Evolutionary conservation across 1,284 basidiomycete species (phyloP).

Genomic region (Malassezia psittaci): DNA sequence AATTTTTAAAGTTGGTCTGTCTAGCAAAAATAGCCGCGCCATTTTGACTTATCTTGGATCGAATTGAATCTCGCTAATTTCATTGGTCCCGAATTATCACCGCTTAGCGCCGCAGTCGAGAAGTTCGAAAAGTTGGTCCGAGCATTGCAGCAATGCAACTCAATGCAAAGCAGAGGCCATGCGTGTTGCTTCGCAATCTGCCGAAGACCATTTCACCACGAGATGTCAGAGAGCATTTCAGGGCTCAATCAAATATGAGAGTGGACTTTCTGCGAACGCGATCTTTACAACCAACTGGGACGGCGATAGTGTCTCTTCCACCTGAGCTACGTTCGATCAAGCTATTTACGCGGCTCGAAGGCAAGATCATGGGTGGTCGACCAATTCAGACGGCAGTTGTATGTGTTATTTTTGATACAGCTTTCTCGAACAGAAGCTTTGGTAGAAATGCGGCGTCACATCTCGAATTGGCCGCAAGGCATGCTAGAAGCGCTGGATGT

Average conservation of each 20-base stretch:
- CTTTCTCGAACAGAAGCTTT: neutral
- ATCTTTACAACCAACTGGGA: neutral
- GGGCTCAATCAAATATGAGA: neutral
- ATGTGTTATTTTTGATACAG: neutral
- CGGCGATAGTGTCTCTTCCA: conserved; percentile 3
- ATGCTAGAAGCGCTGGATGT: conserved; percentile 3
- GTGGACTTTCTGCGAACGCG: conserved; percentile 12
- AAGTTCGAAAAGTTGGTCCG: neutral
- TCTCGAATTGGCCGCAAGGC: neutral
- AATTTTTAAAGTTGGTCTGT: too few species aligned
- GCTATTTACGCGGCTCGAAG: neutral
- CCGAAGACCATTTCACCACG: neutral
- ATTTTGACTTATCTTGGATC: neutral
- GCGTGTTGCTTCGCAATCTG: conserved; percentile 1
- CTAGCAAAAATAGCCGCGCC: conserved; percentile 1
- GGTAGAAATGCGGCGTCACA: neutral
- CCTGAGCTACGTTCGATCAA: neutral
- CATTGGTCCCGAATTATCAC: neutral
- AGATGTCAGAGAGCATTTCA: conserved; percentile 1
- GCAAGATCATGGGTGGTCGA: conserved; percentile 1
- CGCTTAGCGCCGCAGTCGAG: neutral
- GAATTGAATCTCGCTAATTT: neutral
- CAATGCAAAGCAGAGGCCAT: too few species aligned
- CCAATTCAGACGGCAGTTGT: neutral
- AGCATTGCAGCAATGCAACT: too few species aligned